A percentile compares a stretch with the other conserved stretches of the same genome.
phyloP scores from a whole-genome alignment of 208 protist genomes.

The Trypanosoma grayi region DNA sequence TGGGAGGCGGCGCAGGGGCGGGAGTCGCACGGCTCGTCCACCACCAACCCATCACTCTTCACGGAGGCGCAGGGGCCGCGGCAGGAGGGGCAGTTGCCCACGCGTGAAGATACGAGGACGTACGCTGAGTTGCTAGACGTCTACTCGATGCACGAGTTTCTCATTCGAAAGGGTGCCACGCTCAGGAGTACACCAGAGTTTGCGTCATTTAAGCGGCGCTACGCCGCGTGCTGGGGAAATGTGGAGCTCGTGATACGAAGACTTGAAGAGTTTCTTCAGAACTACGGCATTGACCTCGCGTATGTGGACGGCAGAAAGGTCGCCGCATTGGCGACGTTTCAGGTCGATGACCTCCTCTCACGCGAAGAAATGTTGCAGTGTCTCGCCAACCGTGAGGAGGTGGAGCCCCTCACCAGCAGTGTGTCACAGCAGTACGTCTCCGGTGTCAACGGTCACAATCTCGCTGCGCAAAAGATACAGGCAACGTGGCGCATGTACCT shows the following conservation, averaged over 20 bases:
- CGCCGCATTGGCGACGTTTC: conserved; percentile 67
- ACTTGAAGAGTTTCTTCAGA: conserved; percentile 75
- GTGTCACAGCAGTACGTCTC: conserved; percentile 52
- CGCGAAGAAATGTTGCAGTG: conserved; percentile 66
- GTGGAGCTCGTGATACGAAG: conserved; percentile 74
- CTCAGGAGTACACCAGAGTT: conserved; percentile 91
- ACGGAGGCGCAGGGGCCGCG: not conserved
- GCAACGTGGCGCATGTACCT: conserved; percentile 87
- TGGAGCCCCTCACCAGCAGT: conserved; percentile 61
- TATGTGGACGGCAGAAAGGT: conserved; percentile 91
- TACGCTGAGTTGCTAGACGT: conserved; percentile 91
- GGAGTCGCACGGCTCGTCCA: not conserved
- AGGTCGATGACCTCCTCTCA: conserved; percentile 46
- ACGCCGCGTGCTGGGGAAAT: conserved; percentile 74
- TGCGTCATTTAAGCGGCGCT: conserved; percentile 87
- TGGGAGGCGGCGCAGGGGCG: conserved; percentile 57
- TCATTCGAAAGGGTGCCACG: conserved; percentile 87
- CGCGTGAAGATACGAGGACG: conserved; percentile 74
- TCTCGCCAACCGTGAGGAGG: conserved; percentile 80
- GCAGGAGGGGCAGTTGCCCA: not conserved
- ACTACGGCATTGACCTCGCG: conserved; percentile 80
- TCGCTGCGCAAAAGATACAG: conserved; percentile 86
- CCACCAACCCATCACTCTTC: not conserved
- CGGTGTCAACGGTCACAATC: conserved; percentile 53
- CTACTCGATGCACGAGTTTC: conserved; percentile 95